Evolutionary conservation across 805 yeast species (phyloP).

Genomic region (Pichia thaimueangensis): DNA sequence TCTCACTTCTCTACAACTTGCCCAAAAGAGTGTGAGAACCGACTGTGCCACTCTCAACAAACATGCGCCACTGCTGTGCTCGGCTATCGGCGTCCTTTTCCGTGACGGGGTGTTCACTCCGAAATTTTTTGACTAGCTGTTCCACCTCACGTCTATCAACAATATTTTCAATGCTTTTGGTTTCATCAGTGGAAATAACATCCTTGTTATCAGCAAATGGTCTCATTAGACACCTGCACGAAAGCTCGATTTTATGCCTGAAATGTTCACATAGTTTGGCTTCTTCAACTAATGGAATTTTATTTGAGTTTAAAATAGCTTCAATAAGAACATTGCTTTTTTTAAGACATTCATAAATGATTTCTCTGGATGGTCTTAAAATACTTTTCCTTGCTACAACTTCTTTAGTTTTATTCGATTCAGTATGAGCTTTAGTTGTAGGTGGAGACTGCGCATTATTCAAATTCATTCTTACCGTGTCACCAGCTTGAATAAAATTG

Average conservation of each 20-base stretch:
- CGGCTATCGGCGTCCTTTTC: background rate
- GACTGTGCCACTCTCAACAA: slow-evolving; percentile 1
- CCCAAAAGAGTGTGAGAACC: no score
- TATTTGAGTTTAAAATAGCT: slow-evolving; percentile 2
- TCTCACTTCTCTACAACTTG: no score
- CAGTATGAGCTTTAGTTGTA: background rate
- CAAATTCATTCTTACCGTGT: slow-evolving; percentile 2
- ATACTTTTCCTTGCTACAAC: slow-evolving; percentile 12
- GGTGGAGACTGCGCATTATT: background rate
- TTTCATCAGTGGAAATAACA: background rate
- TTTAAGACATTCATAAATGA: slow-evolving; percentile 7
- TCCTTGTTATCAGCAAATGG: background rate
- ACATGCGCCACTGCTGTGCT: background rate
- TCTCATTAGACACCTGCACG: background rate
- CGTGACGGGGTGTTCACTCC: background rate
- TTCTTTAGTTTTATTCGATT: background rate
- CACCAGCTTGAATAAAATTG: slow-evolving; percentile 1
- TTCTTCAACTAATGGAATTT: slow-evolving; percentile 3
- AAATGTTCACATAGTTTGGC: background rate
- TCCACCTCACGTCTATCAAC: background rate
- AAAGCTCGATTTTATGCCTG: background rate
- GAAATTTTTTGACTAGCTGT: background rate
- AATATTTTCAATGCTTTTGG: background rate
- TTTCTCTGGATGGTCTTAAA: slow-evolving; percentile 4
- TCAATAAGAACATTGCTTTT: slow-evolving; percentile 10